phyloP scores from a whole-genome alignment of 306 rosid genomes.

The Potentilla sterilis region DNA sequence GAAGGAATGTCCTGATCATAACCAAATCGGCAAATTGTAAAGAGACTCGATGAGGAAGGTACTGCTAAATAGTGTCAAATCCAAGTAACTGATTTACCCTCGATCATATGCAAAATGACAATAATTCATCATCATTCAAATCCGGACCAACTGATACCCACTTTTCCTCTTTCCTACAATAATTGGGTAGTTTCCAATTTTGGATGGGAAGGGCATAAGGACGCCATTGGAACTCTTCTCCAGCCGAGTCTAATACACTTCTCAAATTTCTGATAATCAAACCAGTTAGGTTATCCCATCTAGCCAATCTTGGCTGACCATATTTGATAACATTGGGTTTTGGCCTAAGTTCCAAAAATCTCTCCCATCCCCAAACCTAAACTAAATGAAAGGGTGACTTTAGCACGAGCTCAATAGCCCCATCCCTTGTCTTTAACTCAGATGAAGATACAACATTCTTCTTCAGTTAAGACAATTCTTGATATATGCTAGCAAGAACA shows the following conservation, averaged over 20 bases:
- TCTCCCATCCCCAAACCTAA: conserved; percentile 63
- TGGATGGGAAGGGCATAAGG: conserved; percentile 14
- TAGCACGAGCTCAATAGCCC: neutral
- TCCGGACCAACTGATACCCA: conserved; percentile 12
- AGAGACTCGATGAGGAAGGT: conserved; percentile 1
- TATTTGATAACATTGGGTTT: conserved; percentile 3
- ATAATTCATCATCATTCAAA: neutral
- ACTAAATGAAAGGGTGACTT: conserved; percentile 9
- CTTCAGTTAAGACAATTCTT: conserved; percentile 12
- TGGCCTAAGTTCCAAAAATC: conserved; percentile 41
- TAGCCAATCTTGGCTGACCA: conserved; percentile 23
- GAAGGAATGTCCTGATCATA: neutral
- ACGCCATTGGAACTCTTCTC: conserved; percentile 18
- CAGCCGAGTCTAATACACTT: conserved; percentile 6
- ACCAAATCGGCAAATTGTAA: too few relatives aligned
- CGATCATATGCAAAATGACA: conserved; percentile 7
- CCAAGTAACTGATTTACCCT: conserved; percentile 9
- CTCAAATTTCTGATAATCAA: neutral
- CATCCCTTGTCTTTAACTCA: neutral
- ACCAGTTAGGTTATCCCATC: conserved; percentile 17
- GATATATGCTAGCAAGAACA: conserved; percentile 20
- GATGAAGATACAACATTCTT: neutral
- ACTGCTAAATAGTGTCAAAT: neutral
- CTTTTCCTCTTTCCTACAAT: conserved; percentile 32
- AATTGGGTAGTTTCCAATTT: conserved; percentile 14